These are phyloP conservation scores for Torrubiella hemipterigena DNA, from an alignment of 2,329 filamentous ascomycete genomes.

Conservation along the genomic window DNA sequence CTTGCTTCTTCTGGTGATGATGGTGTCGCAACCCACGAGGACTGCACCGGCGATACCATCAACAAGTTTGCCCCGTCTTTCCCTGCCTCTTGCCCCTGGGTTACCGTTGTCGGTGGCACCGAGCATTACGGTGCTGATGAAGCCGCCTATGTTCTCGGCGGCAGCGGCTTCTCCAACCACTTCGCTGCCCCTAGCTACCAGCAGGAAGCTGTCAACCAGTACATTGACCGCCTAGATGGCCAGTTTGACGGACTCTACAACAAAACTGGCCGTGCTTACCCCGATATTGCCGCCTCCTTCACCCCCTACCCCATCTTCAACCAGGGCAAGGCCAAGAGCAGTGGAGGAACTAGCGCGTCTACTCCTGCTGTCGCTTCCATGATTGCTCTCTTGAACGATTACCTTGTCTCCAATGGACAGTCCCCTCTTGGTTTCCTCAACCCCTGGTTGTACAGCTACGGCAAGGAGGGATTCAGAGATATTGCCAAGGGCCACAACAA, in stretches of 20 bases:
- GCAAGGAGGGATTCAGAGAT: constrained; percentile 9
- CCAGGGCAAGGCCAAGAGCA: neutral
- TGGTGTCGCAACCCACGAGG: neutral
- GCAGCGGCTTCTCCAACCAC: neutral
- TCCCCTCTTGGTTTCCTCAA: constrained; percentile 19
- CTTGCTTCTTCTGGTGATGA: neutral
- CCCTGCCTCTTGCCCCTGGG: neutral
- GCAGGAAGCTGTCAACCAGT: neutral
- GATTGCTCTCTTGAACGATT: constrained; percentile 29
- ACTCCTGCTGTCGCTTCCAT: constrained; percentile 27
- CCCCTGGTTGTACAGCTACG: constrained; percentile 12
- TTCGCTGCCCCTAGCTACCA: neutral
- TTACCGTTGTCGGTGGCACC: neutral
- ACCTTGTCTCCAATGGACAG: constrained; percentile 19
- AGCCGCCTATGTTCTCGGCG: neutral
- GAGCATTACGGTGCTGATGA: neutral
- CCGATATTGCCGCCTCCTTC: neutral
- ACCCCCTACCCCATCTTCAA: neutral
- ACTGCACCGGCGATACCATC: neutral
- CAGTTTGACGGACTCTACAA: neutral
- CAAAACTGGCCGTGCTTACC: neutral
- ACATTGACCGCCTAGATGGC: neutral
- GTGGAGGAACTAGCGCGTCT: constrained; percentile 17
- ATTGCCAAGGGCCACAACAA: constrained; percentile 6
- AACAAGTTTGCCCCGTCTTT: neutral